Evolutionary conservation across 768 basidiomycete genomes (phyloP).

Genomic region (Podaxis pistillaris): DNA sequence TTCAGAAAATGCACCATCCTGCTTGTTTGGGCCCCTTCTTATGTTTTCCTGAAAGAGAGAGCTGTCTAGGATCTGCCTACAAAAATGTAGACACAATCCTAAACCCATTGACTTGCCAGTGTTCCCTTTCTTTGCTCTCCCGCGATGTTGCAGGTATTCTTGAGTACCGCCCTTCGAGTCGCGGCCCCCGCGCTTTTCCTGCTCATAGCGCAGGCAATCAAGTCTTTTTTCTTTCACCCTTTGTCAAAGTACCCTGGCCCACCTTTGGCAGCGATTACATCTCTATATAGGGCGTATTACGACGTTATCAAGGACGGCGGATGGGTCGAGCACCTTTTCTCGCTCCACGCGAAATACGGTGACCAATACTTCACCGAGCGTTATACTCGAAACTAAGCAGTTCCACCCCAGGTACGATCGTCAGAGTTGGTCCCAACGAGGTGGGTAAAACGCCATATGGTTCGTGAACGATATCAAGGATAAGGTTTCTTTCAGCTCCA

Average conservation of each 20-base stretch:
- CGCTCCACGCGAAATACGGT: constrained; percentile 39
- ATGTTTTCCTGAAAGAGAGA: neutral
- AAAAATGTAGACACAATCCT: neutral
- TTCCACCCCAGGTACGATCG: constrained; percentile 29
- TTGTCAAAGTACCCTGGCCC: constrained; percentile 34
- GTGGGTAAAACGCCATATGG: constrained; percentile 20
- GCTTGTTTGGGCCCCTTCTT: neutral
- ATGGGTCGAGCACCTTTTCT: constrained; percentile 33
- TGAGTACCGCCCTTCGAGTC: neutral
- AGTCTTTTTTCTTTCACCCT: constrained; percentile 25
- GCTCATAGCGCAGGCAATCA: constrained; percentile 9
- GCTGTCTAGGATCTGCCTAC: neutral
- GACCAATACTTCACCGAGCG: neutral
- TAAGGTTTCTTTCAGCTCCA: constrained; percentile 31
- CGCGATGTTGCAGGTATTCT: constrained; percentile 8
- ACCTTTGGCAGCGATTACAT: constrained; percentile 29
- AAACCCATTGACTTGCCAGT: neutral
- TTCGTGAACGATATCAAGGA: neutral
- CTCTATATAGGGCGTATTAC: constrained; percentile 33
- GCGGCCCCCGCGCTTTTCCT: neutral
- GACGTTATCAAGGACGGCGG: constrained; percentile 37
- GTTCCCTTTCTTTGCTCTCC: neutral
- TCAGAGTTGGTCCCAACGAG: constrained; percentile 39
- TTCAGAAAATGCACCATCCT: neutral
- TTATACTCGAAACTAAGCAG: neutral